phyloP scores from a whole-genome alignment of 306 rosid species.

The Phaseolus lunatus region DNA sequence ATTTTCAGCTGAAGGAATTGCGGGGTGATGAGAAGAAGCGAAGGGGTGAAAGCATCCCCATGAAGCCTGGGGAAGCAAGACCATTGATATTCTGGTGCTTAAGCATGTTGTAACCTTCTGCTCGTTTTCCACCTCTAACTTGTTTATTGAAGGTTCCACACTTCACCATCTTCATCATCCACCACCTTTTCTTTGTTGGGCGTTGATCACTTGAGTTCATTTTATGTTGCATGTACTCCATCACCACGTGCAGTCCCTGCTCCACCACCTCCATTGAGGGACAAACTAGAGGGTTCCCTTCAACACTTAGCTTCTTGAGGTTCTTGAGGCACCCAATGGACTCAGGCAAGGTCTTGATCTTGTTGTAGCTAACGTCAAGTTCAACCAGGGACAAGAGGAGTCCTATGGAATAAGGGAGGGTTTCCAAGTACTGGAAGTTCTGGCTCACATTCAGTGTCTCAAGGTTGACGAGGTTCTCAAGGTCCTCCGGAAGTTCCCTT shows the following conservation, averaged over 20 bases:
- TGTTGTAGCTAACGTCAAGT: constrained; percentile 87
- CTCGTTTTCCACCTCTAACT: background rate
- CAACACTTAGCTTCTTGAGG: constrained; percentile 67
- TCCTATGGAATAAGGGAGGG: constrained; percentile 83
- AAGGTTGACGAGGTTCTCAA: constrained; percentile 87
- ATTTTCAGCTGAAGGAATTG: constrained; percentile 50
- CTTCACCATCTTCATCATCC: constrained; percentile 74
- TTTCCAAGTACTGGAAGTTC: constrained; percentile 75
- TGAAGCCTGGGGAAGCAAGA: constrained; percentile 71
- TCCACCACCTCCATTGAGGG: constrained; percentile 76
- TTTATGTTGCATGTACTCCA: constrained; percentile 66
- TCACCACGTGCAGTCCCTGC: constrained; percentile 70
- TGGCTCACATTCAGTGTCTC: constrained; percentile 86
- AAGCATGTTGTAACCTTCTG: constrained; percentile 54
- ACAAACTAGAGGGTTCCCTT: constrained; percentile 79
- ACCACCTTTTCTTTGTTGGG: constrained; percentile 61
- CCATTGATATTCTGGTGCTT: constrained; percentile 72
- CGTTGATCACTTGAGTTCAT: constrained; percentile 54
- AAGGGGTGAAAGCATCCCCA: constrained; percentile 79
- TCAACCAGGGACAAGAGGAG: constrained; percentile 79
- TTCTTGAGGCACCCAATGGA: constrained; percentile 82
- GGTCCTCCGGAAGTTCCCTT: constrained; percentile 66
- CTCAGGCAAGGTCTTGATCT: constrained; percentile 63
- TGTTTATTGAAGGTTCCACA: constrained; percentile 64
- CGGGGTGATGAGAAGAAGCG: constrained; percentile 83